Evolutionary conservation across 2,329 filamentous ascomycete genomes (phyloP), one percentile per base, ranked within the genome.

Genomic region (Arthroderma sp.): DNA sequence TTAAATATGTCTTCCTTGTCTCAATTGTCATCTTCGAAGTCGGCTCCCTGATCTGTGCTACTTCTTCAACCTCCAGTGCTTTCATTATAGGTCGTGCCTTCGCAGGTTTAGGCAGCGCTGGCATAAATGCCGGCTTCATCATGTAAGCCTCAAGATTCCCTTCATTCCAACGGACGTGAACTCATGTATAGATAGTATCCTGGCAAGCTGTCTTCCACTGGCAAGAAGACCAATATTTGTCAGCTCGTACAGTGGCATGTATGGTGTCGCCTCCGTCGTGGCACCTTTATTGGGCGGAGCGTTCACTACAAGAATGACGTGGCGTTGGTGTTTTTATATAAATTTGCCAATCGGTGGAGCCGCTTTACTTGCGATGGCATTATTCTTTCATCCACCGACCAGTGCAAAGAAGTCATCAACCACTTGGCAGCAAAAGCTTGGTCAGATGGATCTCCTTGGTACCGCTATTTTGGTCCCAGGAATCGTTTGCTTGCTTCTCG

Each of bases 401-500:
- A 37, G 33, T 2, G 54, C 59, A 21, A 58, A 58, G n/a, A 6
- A 13, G 57, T 66, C 39, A 33, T 21, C 52, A 17, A 55, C 23
- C 23, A 54, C 47, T 17, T 49, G 37, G 51, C 23, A 35, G 37
- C 23, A 55, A 28, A 44, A 55, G 25, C 9, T 58, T 19, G 25
- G 51, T 8, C 51, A 58, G 51, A 49, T 58, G 25, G 56, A 57
- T 39, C 33, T 57, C 19, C 25, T 56, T 37, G 56, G 56, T 23
- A 47, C 55, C n/a, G 17, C 37, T 25, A 76, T 83, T 66, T 80
- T 86, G 61, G 68, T 85, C 5, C 58, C 58, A 7, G 61, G 62
- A 13, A 53, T 66, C 33, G 56, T 66, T 8, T 64, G 61, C 55
- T 61, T 66, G 8, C 59, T 63, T 17, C 61, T 67, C 9, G 65